Evolutionary conservation across 495 filamentous ascomycete species (phyloP), one percentile per base, ranked within the genome.

Genomic region (Xylaria scruposa): DNA sequence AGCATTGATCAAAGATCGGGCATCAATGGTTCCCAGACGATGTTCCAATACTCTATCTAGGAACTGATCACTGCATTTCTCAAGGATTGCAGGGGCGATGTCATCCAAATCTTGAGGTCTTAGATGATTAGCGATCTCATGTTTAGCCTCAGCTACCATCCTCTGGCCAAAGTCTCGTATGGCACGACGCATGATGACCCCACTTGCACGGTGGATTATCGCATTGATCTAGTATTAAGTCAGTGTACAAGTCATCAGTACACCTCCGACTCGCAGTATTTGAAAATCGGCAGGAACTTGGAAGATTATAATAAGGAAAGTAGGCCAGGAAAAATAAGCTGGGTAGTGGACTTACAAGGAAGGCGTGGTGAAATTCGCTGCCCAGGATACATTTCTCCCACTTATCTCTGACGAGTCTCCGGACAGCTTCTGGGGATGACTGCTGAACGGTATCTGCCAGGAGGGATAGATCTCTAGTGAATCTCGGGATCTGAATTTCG

Each of bases 321-420:
- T n/a, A 19, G n/a, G 47, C 21, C n/a, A 58, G 33, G 24, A 12
- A 47, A 21, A 26, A 58, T 33, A 13, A 21, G 44, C n/a, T 9
- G n/a, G 17, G 9, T 12, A 26, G 60, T 47, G 54, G 13, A 82
- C 84, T 84, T 73, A 87, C 85, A 67, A 86, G 64, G 69, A 86
- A 87, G 17, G 83, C 82, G 40, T 83, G 79, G 67, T 87, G 85
- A 71, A 85, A 87, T 58, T 87, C 85, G 64, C 82, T 83, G 21
- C 85, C 85, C n/a, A 85, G 70, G n/a, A 86, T 70, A 49, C 81
- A 85, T 65, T 84, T 85, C 61, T 85, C 78, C 85, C 85, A 86
- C 67, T 85, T 81, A 56, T 86, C 83, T 10, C 85, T 79, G 10
- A 86, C 70, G 21, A 81, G 75, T 67, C 82, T 79, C 36, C 84